These are phyloP conservation scores for Boletus barrowsii DNA, from an alignment of 768 basidiomycete species.

Conservation along the genomic window DNA sequence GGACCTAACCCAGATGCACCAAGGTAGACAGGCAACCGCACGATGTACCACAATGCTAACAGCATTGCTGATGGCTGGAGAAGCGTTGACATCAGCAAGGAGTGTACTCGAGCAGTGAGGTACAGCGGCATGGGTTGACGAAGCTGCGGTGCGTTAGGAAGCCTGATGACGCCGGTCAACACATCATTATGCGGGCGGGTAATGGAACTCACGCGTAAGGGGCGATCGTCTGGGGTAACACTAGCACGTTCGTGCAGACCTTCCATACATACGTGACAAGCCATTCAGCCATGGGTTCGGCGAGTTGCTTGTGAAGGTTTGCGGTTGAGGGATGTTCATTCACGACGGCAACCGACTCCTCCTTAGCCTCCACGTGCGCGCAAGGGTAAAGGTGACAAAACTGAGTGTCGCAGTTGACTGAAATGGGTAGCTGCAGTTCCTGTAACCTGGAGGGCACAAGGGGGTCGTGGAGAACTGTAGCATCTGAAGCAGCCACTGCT, in stretches of 20 bases:
- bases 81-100: conserved; percentile 72
- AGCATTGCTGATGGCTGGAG: conserved; percentile 80
- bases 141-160: conserved; percentile 30
- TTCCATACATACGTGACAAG: conserved; percentile 79
- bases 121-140: conserved; percentile 40
- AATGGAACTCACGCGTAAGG: conserved; percentile 50
- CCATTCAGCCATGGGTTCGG: conserved; percentile 79
- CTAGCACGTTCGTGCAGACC: conserved; percentile 69
- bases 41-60: conserved; percentile 80
- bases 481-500: conserved; percentile 49
- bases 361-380: conserved; percentile 13
- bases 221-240: conserved; percentile 52
- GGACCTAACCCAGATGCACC: conserved; percentile 47
- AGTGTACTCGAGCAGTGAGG: conserved; percentile 63
- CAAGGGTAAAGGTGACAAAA: conserved; percentile 21
- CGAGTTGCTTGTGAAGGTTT: conserved; percentile 64
- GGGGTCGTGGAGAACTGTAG: conserved; percentile 23
- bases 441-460: conserved; percentile 16
- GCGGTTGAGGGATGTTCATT: conserved; percentile 35
- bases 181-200: neutral
- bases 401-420: conserved; percentile 26
- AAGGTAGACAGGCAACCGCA: conserved; percentile 69
- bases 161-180: conserved; percentile 18
- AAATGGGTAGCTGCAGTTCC: conserved; percentile 19
- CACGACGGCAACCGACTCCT: conserved; percentile 39